Evolutionary conservation across 2,329 filamentous ascomycete species (phyloP).

Genomic region (Chrysoporthe deuterocubensis): DNA sequence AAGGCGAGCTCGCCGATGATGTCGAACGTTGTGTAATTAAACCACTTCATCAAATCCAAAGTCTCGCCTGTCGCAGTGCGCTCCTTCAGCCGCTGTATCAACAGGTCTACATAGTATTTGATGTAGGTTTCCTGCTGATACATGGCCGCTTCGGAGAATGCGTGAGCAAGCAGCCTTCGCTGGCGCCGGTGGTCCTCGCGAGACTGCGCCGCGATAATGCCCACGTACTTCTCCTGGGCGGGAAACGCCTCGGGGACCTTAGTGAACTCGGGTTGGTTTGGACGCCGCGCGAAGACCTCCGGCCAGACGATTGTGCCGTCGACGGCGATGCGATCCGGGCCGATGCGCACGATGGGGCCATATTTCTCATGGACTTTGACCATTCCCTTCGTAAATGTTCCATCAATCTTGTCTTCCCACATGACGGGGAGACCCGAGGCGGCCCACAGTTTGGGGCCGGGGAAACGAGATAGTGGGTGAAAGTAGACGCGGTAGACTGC

Average conservation of each 20-base stretch:
- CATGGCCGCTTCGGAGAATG: conserved; percentile 13
- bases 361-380: conserved; percentile 14
- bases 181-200: conserved; percentile 16
- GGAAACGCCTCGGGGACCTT: conserved; percentile 10
- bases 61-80: conserved; percentile 23
- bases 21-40: conserved; percentile 42
- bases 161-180: conserved; percentile 14
- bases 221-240: not conserved
- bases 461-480: conserved; percentile 38
- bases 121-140: conserved; percentile 14
- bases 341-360: conserved; percentile 20
- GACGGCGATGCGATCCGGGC: conserved; percentile 13
- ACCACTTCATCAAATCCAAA: conserved; percentile 39
- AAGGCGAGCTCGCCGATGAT: conserved; percentile 43
- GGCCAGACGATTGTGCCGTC: conserved; percentile 13
- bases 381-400: conserved; percentile 12
- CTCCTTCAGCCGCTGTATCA: conserved; percentile 20
- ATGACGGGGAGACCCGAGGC: conserved; percentile 30
- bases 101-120: conserved; percentile 1
- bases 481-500: conserved; percentile 36
- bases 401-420: conserved; percentile 31
- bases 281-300: conserved; percentile 11
- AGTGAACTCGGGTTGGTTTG: conserved; percentile 7
- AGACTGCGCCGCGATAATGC: conserved; percentile 1
- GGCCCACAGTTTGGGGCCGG: conserved; percentile 35